Evolutionary conservation across 169 alveolate genomes (phyloP), one percentile per base, ranked within the genome.

Genomic region (Plasmodium knowlesi): DNA sequence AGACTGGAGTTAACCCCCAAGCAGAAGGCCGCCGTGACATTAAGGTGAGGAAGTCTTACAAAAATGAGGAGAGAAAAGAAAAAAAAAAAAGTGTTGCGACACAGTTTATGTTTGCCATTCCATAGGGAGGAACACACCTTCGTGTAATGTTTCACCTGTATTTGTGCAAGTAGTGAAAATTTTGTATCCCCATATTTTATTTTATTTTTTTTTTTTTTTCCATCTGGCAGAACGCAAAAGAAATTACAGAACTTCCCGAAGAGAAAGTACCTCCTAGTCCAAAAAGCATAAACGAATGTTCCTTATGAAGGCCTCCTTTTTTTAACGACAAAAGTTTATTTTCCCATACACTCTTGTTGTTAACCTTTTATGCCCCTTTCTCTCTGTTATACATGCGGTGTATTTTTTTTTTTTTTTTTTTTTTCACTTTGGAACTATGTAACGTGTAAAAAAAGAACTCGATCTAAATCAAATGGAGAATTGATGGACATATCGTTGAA

Each of bases 1-100:
- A 97, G 99, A 86, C 96, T 97, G 80, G 94, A 97, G 57, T 72
- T 98, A 92, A 97, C 98, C 61, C 93, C 96, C 71, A 92, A 95
- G 78, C 98, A 98, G 94, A 96, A 95, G 54, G 94, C 97, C 71
- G 96, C 96, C 84, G 95, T 96, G 95, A 96, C 98, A 22, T 96
- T 98, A 82, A 96, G 97, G 97, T 84, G 79, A 57, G 46, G 1
- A 28, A 67, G 37, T 67, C 16, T 67, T 67, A 25, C 37, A 39
- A 9, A 70, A 37, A 46, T 1, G 46, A 39, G 46, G 73, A n/a
- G 54, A 28, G 28, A 50, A 83, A 30, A 54, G 25, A 82, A 34
- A 25, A 54, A 28, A 50, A 53, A 54, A 82, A 82, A 82, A 53
- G 5, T 2, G 16, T 43, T 43, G 61, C 61, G 30, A 4, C 76